A percentile compares a stretch with the other conserved stretches of the same genome.
These are phyloP conservation scores for Coemansia sp. DNA, from an alignment of 192 early-diverging fungal genomes.

Conservation along the genomic window DNA sequence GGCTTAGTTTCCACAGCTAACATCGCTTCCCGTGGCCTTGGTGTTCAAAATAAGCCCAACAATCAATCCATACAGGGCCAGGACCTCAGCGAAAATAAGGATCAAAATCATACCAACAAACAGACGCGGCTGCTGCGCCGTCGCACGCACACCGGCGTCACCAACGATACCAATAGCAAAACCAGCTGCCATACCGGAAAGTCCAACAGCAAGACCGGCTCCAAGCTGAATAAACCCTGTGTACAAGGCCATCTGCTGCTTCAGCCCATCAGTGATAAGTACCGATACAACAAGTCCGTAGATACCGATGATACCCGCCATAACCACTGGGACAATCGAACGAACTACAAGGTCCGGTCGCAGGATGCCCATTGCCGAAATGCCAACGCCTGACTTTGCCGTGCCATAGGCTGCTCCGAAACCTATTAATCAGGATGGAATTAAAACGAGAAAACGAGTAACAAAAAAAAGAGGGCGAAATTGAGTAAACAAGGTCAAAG, in stretches of 20 bases:
- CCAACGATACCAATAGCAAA: constrained; percentile 91
- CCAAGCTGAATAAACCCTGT: constrained; percentile 79
- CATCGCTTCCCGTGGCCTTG: constrained; percentile 57
- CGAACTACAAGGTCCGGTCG: constrained; percentile 88
- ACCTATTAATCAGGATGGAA: constrained; percentile 53
- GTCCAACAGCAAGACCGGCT: constrained; percentile 75
- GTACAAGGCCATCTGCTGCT: constrained; percentile 66
- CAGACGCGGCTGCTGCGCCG: constrained; percentile 73
- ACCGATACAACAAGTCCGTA: constrained; percentile 98
- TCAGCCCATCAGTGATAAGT: constrained; percentile 76
- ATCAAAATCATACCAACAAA: constrained; percentile 87
- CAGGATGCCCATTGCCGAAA: constrained; percentile 81
- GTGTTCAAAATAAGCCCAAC: constrained; percentile 84
- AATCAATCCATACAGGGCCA: constrained; percentile 84
- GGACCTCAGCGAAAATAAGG: constrained; percentile 86
- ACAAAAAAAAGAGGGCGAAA: too few relatives aligned
- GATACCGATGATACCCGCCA: constrained; percentile 99
- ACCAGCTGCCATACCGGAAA: constrained; percentile 82
- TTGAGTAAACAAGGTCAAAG: too few relatives aligned
- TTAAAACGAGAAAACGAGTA: neutral
- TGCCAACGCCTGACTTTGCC: constrained; percentile 86
- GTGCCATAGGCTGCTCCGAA: constrained; percentile 92
- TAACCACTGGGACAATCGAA: constrained; percentile 89
- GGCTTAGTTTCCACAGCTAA: constrained; percentile 55
- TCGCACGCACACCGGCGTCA: constrained; percentile 81